Evolutionary conservation across 345 rosid species (phyloP), one percentile per base, ranked within the genome.

Genomic region (Hibiscus mutabilis): DNA sequence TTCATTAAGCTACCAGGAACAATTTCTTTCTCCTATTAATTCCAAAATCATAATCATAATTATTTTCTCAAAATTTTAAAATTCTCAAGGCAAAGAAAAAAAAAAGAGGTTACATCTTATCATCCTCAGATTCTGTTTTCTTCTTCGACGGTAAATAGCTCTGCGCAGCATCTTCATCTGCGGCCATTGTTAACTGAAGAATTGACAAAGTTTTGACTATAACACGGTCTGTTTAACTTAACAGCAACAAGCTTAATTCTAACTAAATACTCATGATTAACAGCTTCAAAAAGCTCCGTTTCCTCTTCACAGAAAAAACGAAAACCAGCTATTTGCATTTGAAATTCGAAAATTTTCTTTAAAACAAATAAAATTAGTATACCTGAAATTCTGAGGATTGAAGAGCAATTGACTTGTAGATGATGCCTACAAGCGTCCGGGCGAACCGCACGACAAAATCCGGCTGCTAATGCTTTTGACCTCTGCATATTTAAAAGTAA

Each of bases 1-100:
- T 95, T 95, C 93, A 95, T 80, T 77, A 95, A 83, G 81, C 96
- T 91, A 66, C 97, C 99, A 1, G 97, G 87, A 67, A 80, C 85
- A 77, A 95, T 95, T 27, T 90, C 87, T 84, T 82, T 79, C 88
- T 92, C 96, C 99, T 95, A 76, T 58, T 60, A 53, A 52, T 44
- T 11, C 44, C 70, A 58, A 37, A 73, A 44, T 44, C 16, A 51
- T 22, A 25, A 31, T 47, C 18, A 1, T 6, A 6, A 13, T 51
- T 29, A 62, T 53, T 47, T 21, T 55, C 27, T 19, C 31, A 69
- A 22, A 62, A 66, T 33, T 14, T 42, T 5, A 53, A 27, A 47
- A 66, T n/a, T 11, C 14, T 11, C 14, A 16, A 56, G 4, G 0
- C 21, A 4, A n/a, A 0, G 10, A 37, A 37, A 33, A 5, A 18